Evolutionary conservation across 257 asterid genomes (phyloP).

Genomic region (Fraxinus americana): DNA sequence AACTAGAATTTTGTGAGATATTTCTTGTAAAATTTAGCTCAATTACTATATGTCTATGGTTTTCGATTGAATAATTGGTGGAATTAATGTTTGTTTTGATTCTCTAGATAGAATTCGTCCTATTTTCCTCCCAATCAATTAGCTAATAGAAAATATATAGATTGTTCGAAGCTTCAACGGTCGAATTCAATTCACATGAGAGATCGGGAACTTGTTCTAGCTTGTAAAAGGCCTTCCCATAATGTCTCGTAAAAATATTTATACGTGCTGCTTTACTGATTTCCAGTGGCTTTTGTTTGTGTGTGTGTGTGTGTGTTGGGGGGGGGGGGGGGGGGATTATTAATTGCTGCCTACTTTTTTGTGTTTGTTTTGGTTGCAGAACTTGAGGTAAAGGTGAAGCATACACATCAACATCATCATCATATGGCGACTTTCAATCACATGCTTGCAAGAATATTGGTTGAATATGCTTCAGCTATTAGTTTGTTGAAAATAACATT

Average conservation of each 20-base stretch:
- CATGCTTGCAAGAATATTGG: conserved; percentile 76
- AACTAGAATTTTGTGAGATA: not conserved
- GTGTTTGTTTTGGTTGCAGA: conserved; percentile 46
- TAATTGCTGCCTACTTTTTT: not conserved
- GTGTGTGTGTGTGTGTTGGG: too few relatives aligned
- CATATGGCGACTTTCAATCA: conserved; percentile 54
- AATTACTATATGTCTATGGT: not conserved
- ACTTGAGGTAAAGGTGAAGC: conserved; percentile 53
- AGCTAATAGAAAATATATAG: not conserved
- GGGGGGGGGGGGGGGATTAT: not conserved
- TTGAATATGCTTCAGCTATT: conserved; percentile 96
- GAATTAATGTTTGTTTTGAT: not conserved
- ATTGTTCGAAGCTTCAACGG: not conserved
- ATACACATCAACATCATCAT: conserved; percentile 29
- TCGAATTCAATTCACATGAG: not conserved
- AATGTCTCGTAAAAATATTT: too few relatives aligned
- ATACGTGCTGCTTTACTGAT: conserved; percentile 5
- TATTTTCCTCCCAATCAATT: not conserved
- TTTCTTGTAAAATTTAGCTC: not conserved
- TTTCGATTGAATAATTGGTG: not conserved
- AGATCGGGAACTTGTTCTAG: not conserved
- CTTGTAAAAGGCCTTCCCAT: not conserved
- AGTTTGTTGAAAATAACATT: conserved; percentile 36
- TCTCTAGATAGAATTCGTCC: not conserved
- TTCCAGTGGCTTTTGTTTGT: not conserved